These are phyloP conservation scores for Collybia sp. DNA, from an alignment of 768 basidiomycete genomes.

Conservation along the genomic window DNA sequence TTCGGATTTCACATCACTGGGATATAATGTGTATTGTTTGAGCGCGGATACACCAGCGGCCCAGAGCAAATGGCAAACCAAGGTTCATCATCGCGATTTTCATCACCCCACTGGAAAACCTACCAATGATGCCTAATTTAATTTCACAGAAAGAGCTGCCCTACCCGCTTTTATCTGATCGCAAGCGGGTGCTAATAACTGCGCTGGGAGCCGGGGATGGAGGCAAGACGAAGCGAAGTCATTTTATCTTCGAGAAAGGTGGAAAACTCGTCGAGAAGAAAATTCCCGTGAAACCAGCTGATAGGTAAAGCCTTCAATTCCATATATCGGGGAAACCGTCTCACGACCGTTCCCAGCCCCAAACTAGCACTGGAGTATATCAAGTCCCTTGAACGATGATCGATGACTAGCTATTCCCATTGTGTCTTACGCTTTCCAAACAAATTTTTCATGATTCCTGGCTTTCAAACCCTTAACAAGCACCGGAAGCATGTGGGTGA, in stretches of 20 bases:
- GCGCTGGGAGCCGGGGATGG: conserved; percentile 78
- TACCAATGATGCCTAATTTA: not conserved
- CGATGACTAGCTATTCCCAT: conserved; percentile 2
- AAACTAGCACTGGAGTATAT: conserved; percentile 62
- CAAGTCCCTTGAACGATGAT: conserved; percentile 32
- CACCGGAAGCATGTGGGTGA: no score
- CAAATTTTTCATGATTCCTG: no score
- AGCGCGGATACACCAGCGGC: conserved; percentile 73
- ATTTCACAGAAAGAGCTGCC: conserved; percentile 68
- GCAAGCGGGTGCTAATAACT: conserved; percentile 72
- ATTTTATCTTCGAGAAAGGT: conserved; percentile 91
- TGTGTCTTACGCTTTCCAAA: not conserved
- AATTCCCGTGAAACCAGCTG: conserved; percentile 80
- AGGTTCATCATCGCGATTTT: conserved; percentile 42
- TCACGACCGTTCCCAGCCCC: conserved; percentile 35
- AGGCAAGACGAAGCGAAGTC: conserved; percentile 85
- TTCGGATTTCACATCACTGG: conserved; percentile 62
- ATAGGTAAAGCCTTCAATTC: conserved; percentile 52
- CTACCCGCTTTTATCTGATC: conserved; percentile 86
- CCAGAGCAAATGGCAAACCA: conserved; percentile 82
- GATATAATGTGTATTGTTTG: conserved; percentile 80
- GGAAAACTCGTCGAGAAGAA: conserved; percentile 85
- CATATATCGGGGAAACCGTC: not conserved
- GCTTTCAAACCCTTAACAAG: no score
- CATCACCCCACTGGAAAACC: not conserved